These are phyloP conservation scores for Rhodamnia argentea DNA, from an alignment of 345 rosid species.

Conservation along the genomic window DNA sequence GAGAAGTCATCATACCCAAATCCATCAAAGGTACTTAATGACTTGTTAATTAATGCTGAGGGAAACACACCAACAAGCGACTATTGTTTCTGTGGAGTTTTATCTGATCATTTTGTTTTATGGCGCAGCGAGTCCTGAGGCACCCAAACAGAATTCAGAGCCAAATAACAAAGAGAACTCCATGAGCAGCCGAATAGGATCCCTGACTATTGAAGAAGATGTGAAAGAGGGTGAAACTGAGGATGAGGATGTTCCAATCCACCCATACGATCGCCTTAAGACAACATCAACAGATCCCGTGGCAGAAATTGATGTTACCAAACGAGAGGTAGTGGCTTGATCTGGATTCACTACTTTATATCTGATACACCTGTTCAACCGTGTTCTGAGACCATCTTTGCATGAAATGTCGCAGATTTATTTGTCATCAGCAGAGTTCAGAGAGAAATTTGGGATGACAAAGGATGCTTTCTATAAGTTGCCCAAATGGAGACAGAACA, in stretches of 20 bases:
- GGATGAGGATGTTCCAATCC: constrained; percentile 77
- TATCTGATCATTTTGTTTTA: constrained; percentile 1
- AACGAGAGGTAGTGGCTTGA: constrained; percentile 62
- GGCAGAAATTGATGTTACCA: constrained; percentile 81
- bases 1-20: constrained; percentile 59
- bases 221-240: constrained; percentile 84
- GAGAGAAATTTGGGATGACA: constrained; percentile 86
- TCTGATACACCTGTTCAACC: not conserved
- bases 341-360: not conserved
- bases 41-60: not conserved
- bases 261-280: constrained; percentile 80
- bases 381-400: not conserved
- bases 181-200: constrained; percentile 59
- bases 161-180: constrained; percentile 50
- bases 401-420: constrained; percentile 46
- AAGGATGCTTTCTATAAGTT: constrained; percentile 71
- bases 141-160: constrained; percentile 36
- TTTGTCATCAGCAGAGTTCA: constrained; percentile 59
- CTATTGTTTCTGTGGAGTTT: not conserved
- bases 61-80: not conserved
- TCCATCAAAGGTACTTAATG: constrained; percentile 52
- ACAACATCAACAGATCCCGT: constrained; percentile 57
- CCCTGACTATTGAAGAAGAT: constrained; percentile 87
- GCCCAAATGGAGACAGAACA: constrained; percentile 99
- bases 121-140: constrained; percentile 33